These are phyloP conservation scores for Cyberlindnera mississippiensis DNA, from an alignment of 805 yeast genomes.

Conservation along the genomic window DNA sequence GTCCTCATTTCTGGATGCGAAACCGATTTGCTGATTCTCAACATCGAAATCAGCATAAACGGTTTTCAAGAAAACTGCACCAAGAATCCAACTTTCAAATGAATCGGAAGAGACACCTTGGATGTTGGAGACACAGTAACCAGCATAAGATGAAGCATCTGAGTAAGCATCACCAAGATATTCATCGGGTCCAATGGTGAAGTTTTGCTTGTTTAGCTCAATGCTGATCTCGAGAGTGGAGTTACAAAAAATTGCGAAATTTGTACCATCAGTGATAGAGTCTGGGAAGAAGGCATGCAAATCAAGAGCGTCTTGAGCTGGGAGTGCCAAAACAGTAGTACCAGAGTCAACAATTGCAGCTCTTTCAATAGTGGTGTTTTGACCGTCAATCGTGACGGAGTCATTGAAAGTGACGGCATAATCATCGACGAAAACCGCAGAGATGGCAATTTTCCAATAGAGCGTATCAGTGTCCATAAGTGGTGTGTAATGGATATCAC, in stretches of 20 bases:
- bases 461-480: conserved; percentile 32
- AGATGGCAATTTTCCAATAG: conserved; percentile 51
- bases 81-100: conserved; percentile 54
- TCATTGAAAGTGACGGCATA: conserved; percentile 32
- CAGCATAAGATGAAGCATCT: conserved; percentile 32
- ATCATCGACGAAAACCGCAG: conserved; percentile 34
- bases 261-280: conserved; percentile 55
- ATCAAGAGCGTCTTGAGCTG: conserved; percentile 48
- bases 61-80: conserved; percentile 54
- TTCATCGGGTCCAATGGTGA: conserved; percentile 39
- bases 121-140: conserved; percentile 60
- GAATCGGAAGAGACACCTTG: conserved; percentile 47
- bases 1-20: conserved; percentile 41
- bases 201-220: conserved; percentile 40
- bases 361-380: conserved; percentile 26
- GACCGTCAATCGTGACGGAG: conserved; percentile 3
- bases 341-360: conserved; percentile 60
- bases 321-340: conserved; percentile 56
- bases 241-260: conserved; percentile 58
- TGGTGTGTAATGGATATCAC: conserved; percentile 38
- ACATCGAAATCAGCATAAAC: conserved; percentile 58
- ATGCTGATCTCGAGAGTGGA: conserved; percentile 39
- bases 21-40: conserved; percentile 45
- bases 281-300: conserved; percentile 49
- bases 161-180: conserved; percentile 49